Conservation (phyloP, 495 filamentous ascomycete genomes). For the Podospora appendiculata region DNA sequence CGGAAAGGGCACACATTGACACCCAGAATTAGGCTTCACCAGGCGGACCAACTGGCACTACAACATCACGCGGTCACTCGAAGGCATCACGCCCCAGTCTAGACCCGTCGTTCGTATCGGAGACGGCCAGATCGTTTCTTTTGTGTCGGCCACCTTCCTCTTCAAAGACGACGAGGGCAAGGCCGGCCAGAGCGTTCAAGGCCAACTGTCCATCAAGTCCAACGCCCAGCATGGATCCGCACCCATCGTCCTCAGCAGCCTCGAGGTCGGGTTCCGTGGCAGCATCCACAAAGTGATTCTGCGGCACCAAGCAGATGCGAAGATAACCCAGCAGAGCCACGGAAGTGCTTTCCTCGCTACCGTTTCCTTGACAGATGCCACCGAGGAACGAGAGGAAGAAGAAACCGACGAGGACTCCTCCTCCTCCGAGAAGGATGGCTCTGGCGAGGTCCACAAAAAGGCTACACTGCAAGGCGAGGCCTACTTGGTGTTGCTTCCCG, state of each 20-base stretch:
- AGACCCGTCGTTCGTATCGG: slow-evolving; percentile 60
- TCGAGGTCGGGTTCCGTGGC: slow-evolving; percentile 64
- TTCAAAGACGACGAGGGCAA: slow-evolving; percentile 72
- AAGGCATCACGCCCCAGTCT: slow-evolving; percentile 42
- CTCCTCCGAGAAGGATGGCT: slow-evolving; percentile 1
- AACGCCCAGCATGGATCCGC: slow-evolving; percentile 53
- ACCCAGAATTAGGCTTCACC: slow-evolving; percentile 44
- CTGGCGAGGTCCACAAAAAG: slow-evolving; percentile 15
- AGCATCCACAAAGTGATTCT: slow-evolving; percentile 52
- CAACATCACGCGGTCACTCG: slow-evolving; percentile 64
- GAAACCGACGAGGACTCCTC: not conserved
- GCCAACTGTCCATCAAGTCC: slow-evolving; percentile 69
- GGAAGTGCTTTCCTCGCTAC: slow-evolving; percentile 6
- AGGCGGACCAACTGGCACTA: slow-evolving; percentile 57
- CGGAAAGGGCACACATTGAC: not conserved
- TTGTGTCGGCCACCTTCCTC: slow-evolving; percentile 62
- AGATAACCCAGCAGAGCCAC: slow-evolving; percentile 1
- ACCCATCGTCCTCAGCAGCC: slow-evolving; percentile 55
- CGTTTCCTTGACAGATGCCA: slow-evolving; percentile 6
- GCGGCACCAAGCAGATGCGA: slow-evolving; percentile 23
- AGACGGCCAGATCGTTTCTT: slow-evolving; percentile 61
- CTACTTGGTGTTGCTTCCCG: slow-evolving; percentile 62
- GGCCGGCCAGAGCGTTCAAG: slow-evolving; percentile 67
- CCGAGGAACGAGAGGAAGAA: slow-evolving; percentile 9
- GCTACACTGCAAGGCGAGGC: slow-evolving; percentile 43